A percentile compares a stretch with the other conserved stretches of the same genome.
These are phyloP conservation scores for Garcia nutans DNA, from an alignment of 345 rosid genomes.

Conservation along the genomic window DNA sequence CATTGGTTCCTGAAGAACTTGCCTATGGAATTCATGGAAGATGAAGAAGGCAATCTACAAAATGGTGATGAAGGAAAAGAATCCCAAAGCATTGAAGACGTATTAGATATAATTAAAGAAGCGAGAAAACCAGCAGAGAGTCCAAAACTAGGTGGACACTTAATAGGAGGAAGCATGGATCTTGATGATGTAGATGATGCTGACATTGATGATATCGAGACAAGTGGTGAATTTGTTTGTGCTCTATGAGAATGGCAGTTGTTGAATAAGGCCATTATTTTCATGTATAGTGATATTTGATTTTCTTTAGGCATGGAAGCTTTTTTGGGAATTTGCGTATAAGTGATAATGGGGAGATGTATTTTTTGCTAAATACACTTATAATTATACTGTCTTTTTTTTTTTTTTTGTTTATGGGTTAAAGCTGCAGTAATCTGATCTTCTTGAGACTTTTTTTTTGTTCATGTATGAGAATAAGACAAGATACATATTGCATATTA, in stretches of 20 bases:
- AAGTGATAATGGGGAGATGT: neutral
- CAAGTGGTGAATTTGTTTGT: conserved; percentile 84
- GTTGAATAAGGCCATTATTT: neutral
- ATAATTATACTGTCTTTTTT: neutral
- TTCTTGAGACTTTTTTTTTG: too few relatives aligned
- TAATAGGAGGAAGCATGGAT: conserved; percentile 48
- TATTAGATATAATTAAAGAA: conserved; percentile 20
- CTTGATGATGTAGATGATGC: conserved; percentile 58
- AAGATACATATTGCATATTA: too few relatives aligned
- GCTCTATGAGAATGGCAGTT: conserved; percentile 35
- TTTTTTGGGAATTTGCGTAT: neutral
- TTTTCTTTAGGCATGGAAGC: neutral
- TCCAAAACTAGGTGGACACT: neutral
- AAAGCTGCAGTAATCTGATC: too few relatives aligned
- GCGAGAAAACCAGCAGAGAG: conserved; percentile 19
- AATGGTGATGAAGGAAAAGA: neutral
- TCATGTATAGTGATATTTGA: neutral
- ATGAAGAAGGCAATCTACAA: neutral
- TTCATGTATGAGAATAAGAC: neutral
- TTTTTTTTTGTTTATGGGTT: too few relatives aligned
- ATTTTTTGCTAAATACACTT: neutral
- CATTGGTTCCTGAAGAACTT: conserved; percentile 29
- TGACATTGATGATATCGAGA: conserved; percentile 44
- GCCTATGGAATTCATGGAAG: conserved; percentile 19
- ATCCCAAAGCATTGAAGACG: conserved; percentile 24